phyloP scores from a whole-genome alignment of 495 filamentous ascomycete genomes.

The Hypoxylon intermedium region DNA sequence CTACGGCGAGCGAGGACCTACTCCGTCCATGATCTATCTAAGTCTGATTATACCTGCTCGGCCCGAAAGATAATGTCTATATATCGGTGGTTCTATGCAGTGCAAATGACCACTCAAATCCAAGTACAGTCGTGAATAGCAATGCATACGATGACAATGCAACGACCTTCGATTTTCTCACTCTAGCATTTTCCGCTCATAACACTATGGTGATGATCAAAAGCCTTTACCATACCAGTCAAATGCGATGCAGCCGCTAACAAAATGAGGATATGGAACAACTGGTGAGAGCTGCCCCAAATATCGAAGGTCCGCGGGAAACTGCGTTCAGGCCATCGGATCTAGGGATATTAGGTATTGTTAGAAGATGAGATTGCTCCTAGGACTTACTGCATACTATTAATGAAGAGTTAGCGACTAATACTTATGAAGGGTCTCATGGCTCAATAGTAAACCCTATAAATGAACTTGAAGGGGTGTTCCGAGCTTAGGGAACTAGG shows the following conservation, averaged over 20 bases:
- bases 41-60: neutral
- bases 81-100: neutral
- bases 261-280: conserved; percentile 78
- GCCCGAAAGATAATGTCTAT: neutral
- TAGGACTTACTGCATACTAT: conserved; percentile 33
- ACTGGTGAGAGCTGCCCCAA: conserved; percentile 79
- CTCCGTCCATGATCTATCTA: neutral
- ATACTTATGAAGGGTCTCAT: neutral
- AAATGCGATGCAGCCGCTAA: conserved; percentile 70
- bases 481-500: neutral
- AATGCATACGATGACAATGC: neutral
- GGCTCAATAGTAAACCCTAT: no score
- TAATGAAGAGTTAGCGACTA: conserved; percentile 5
- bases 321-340: conserved; percentile 67
- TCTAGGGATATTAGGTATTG: conserved; percentile 39
- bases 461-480: no score
- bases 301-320: conserved; percentile 74
- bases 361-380: conserved; percentile 9
- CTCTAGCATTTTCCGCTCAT: conserved; percentile 45
- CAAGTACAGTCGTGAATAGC: neutral
- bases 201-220: conserved; percentile 55
- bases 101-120: no score
- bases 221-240: conserved; percentile 63
- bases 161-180: neutral
- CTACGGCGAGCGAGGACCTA: neutral